phyloP scores from a whole-genome alignment of 1,139 yeast genomes.

The Pichia sp. region DNA sequence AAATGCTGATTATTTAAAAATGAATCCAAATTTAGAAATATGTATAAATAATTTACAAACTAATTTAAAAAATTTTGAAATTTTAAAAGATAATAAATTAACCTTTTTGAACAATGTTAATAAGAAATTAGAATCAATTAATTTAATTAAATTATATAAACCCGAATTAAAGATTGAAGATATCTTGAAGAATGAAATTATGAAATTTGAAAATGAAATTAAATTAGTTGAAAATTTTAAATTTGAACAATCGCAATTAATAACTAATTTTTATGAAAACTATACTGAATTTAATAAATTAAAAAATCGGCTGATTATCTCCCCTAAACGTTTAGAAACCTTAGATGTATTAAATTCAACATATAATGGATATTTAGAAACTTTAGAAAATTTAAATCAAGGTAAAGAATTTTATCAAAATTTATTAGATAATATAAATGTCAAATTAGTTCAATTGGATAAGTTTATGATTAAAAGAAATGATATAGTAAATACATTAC shows the following conservation, averaged over 20 bases:
- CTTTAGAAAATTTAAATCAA: slow-evolving; percentile 55
- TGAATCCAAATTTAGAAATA: slow-evolving; percentile 38
- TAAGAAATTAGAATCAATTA: slow-evolving; percentile 40
- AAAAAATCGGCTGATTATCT: slow-evolving; percentile 29
- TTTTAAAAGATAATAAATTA: slow-evolving; percentile 25
- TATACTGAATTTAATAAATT: slow-evolving; percentile 34
- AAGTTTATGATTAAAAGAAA: slow-evolving; percentile 49
- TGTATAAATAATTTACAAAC: slow-evolving; percentile 41
- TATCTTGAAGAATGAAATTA: slow-evolving; percentile 30
- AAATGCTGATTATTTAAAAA: slow-evolving; percentile 31
- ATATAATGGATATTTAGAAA: slow-evolving; percentile 48
- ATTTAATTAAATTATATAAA: slow-evolving; percentile 44
- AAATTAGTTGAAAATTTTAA: slow-evolving; percentile 33
- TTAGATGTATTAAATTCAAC: slow-evolving; percentile 51
- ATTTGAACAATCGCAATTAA: slow-evolving; percentile 38
- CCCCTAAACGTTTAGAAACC: slow-evolving; percentile 39
- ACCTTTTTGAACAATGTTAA: slow-evolving; percentile 33
- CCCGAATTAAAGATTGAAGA: slow-evolving; percentile 23
- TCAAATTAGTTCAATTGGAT: slow-evolving; percentile 46
- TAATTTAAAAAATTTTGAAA: slow-evolving; percentile 29
- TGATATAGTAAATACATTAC: background rate
- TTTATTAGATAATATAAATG: slow-evolving; percentile 43
- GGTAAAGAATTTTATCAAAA: slow-evolving; percentile 69
- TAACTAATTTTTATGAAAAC: slow-evolving; percentile 38
- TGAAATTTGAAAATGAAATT: slow-evolving; percentile 38